Base-by-base conservation (phyloP, 2,329 filamentous ascomycete species). In the Xylariaceae sp. region DNA sequence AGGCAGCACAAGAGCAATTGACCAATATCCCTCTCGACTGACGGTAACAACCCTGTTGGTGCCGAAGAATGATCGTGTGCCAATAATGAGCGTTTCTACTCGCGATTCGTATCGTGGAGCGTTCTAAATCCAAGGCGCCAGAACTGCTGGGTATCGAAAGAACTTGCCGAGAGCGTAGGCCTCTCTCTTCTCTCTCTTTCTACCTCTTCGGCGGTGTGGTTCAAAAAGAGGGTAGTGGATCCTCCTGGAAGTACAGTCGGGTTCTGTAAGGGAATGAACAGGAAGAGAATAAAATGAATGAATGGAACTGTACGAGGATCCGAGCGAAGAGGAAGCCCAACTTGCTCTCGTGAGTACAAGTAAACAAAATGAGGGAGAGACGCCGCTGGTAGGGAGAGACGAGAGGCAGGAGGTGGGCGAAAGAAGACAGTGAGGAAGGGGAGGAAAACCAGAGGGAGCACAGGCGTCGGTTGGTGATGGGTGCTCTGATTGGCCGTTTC, bases 261-360 rank as follows among this genome's bases (percentile, higher is more conserved):
- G 48, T 45, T 34, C 5, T 13, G 26, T 5, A 9, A 32, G 21
- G 17, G 30, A 24, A 29, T 41, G 35, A 29, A 38, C 27, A 34
- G 33, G 39, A 19, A 36, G 36, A 43, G n/a, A n/a, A n/a, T n/a
- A 40, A 51, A 56, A 55, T 40, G 53, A 56, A 45, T 48, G 53
- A 55, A 57, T 47, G 43, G 40, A 46, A 44, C 37, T 41, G 47
- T 45, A 41, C 30, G 40, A 35, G 41, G 34, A 47, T 35, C 39
- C 35, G 34, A 40, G 37, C 31, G 42, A 41, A 35, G 35, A 33
- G 36, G 39, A 39, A 37, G 23, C 41, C 45, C 40, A 34, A 36
- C 38, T 38, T 33, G 38, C 39, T 33, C 37, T 41, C 39, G 44
- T 38, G 33, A 35, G 33, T 24, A 31, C 23, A 31, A 18, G 26